Percentiles rank a stretch among this genome's conserved stretches.
These are phyloP conservation scores for Dinochytrium kinnereticum DNA, from an alignment of 371 early-diverging fungal species.

Conservation along the genomic window DNA sequence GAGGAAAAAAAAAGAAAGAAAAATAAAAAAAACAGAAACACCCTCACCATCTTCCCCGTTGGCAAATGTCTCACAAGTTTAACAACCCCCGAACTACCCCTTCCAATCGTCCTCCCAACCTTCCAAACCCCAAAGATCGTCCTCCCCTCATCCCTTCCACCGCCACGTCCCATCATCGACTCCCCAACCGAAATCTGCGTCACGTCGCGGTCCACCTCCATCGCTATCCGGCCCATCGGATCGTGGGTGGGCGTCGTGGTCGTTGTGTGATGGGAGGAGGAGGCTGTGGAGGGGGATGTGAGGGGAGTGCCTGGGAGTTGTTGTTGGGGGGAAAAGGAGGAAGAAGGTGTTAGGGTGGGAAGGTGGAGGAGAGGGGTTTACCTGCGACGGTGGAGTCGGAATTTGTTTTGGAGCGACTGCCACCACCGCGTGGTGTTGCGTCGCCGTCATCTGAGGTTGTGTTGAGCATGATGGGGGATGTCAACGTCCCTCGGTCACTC, in stretches of 20 bases:
- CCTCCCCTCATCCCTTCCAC: slow-evolving; percentile 1
- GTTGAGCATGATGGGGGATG: too few species aligned
- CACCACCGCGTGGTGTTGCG: neutral
- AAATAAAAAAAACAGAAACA: slow-evolving; percentile 12
- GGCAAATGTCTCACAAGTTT: slow-evolving; percentile 84
- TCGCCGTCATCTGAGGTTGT: neutral
- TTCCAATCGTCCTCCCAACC: slow-evolving; percentile 65
- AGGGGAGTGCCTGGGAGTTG: neutral
- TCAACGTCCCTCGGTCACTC: too few species aligned
- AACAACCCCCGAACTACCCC: slow-evolving; percentile 96
- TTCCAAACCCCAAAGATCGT: slow-evolving; percentile 43
- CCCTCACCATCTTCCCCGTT: slow-evolving; percentile 42
- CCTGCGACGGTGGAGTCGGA: slow-evolving; percentile 4
- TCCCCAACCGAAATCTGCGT: too few species aligned
- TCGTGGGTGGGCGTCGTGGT: too few species aligned
- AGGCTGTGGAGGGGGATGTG: too few species aligned
- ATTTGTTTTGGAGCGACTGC: neutral
- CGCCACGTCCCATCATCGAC: too few species aligned
- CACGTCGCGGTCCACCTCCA: too few species aligned
- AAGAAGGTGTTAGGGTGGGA: neutral
- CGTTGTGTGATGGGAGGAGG: too few species aligned
- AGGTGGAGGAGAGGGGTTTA: neutral
- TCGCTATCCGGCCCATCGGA: too few species aligned
- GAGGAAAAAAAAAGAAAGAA: too few species aligned
- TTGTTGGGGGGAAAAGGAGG: neutral